Conservation (phyloP, 1,139 yeast species). For the Pichia sp. region DNA sequence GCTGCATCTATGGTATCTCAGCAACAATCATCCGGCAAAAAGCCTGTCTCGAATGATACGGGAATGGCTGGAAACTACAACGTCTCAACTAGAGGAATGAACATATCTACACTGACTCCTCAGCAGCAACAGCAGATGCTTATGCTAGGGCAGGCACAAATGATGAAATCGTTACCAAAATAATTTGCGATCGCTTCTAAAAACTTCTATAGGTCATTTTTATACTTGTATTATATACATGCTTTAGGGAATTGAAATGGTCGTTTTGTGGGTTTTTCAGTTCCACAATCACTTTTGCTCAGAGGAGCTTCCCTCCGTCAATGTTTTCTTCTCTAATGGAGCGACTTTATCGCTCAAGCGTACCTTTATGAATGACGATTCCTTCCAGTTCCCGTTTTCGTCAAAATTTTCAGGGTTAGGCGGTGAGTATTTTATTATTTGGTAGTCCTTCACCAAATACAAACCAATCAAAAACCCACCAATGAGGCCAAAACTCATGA, state of each 20-base stretch:
- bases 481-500: conserved; percentile 25
- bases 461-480: conserved; percentile 28
- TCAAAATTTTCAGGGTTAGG: conserved; percentile 34
- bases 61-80: not conserved
- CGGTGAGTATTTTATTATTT: conserved; percentile 31
- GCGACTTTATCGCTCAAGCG: conserved; percentile 26
- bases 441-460: conserved; percentile 30
- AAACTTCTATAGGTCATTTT: not conserved
- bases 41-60: not conserved
- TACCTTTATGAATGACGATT: conserved; percentile 28
- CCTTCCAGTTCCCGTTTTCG: conserved; percentile 33
- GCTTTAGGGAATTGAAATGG: not conserved
- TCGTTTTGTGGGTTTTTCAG: no score
- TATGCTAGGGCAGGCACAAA: conserved; percentile 15
- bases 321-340: conserved; percentile 30
- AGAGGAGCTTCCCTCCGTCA: conserved; percentile 13
- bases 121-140: conserved; percentile 17
- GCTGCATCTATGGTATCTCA: not conserved
- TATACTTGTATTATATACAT: not conserved
- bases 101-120: conserved; percentile 16
- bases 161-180: conserved; percentile 1
- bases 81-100: conserved; percentile 3
- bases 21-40: not conserved
- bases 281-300: no score
- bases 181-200: not conserved